Evolutionary conservation across 805 yeast genomes (phyloP), one percentile per base, ranked within the genome.

Genomic region (Cyberlindnera xylosilytica): DNA sequence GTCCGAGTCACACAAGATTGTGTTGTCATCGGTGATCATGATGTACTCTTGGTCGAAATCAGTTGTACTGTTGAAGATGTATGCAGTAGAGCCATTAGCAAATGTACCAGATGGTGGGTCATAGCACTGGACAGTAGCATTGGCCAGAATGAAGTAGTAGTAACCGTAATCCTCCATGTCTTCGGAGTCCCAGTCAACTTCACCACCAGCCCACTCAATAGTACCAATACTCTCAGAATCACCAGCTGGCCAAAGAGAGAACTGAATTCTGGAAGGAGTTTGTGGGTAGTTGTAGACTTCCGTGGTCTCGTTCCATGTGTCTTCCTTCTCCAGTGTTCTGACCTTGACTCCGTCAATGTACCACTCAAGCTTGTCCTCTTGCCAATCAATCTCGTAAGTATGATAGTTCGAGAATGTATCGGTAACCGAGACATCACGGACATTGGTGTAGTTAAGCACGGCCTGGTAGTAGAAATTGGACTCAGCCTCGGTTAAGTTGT

Each of bases 161-260:
- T 89, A 90, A n/a, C 97, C 97, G 39, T 81, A 76, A 44, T 83
- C 69, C 46, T 70, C 56, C 45, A 89, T 76, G 63, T 88, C 97
- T 3, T 70, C 60, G 12, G 90, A 74, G 61, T 83, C 65, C 97
- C 97, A 90, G 68, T 87, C 71, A 47, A 90, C 79, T 22, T 50
- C 69, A 66, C 97, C 97, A 66, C 96, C 96, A 28, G 96, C 86
- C 90, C 90, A 89, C 44, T 72, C 83, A 47, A 76, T 70, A 12
- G 89, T 83, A 70, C 90, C 90, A 20, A 56, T 50, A 18, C 74
- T 76, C 55, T 72, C 74, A 23, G 69, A 49, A 47, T 65, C 72
- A 62, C 89, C 90, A 68, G 78, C 90, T 3, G 91, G 88, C 91
- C 91, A 84, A 44, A 84, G 60, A 4, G 90, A 84, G 39, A 83